phyloP scores from a whole-genome alignment of 1,284 basidiomycete genomes.

The Hemileia vastatrix region DNA sequence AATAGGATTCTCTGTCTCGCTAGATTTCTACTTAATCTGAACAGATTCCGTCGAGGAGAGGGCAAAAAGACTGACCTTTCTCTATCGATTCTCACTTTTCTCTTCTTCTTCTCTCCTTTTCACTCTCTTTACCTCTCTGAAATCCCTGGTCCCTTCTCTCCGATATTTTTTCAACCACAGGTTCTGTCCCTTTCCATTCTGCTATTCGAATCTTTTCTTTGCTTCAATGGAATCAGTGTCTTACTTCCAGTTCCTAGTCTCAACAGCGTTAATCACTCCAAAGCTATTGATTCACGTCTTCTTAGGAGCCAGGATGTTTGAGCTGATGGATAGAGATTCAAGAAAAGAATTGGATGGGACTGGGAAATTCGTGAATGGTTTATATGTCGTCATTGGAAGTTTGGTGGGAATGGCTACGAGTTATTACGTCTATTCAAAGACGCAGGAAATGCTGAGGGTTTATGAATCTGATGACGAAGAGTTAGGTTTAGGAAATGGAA shows the following conservation, averaged over 20 bases:
- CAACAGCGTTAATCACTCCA: slow-evolving; percentile 35
- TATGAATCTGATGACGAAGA: not conserved
- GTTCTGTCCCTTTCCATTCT: too few relatives aligned
- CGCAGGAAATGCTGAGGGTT: not conserved
- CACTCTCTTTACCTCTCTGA: too few relatives aligned
- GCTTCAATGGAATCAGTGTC: slow-evolving; percentile 31
- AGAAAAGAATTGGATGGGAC: not conserved
- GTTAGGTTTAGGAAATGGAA: not conserved
- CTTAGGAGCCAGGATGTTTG: slow-evolving; percentile 34
- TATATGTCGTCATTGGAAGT: not conserved
- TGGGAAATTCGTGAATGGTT: not conserved
- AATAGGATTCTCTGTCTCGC: too few relatives aligned
- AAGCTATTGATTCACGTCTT: slow-evolving; percentile 40
- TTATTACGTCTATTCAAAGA: not conserved
- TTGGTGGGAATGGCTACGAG: not conserved
- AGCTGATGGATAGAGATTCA: slow-evolving; percentile 30
- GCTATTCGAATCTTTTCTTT: slow-evolving; percentile 31
- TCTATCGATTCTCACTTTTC: too few relatives aligned
- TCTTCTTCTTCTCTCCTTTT: too few relatives aligned
- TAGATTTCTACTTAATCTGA: too few relatives aligned
- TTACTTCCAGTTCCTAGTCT: slow-evolving; percentile 30
- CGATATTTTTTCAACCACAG: too few relatives aligned
- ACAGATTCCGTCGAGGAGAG: too few relatives aligned
- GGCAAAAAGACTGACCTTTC: too few relatives aligned
- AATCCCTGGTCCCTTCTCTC: too few relatives aligned